Base-by-base conservation (phyloP, 192 early-diverging fungal genomes). In the Backusella australiensis region DNA sequence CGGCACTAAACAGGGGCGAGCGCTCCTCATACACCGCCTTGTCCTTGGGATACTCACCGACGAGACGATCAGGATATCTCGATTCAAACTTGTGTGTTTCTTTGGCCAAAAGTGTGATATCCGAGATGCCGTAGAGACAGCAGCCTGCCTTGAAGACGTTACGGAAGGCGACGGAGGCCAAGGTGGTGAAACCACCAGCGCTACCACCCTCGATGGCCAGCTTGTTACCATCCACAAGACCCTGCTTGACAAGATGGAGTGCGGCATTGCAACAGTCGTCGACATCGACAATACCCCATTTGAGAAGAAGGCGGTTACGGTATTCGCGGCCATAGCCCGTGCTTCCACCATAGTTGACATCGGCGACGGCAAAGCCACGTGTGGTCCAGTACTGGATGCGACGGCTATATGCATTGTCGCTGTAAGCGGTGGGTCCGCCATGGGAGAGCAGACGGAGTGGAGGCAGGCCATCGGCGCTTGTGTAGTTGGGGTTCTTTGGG, bases 71-170 rank as follows among this genome's bases (percentile, higher is more conserved):
- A 1, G 87, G 83, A 41, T 91, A 93, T 74, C 81, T 81, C 26
- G 85, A 80, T 79, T 95, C 94, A 76, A 95, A 94, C 78, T 94
- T 95, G 84, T 94, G 94, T n/a, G 93, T 94, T 67, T 92, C 87
- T 78, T 89, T 84, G 21, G 86, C 86, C 78, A 95, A 75, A 0
- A 85, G 76, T 35, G 87, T 88, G 36, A 95, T 82, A 69, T 93
- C 91, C 0, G 89, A 91, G 36, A 95, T 90, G 39, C 94, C 94
- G 72, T 89, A 95, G 32, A 89, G 86, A 34, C 86, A 88, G 34
- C 89, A 86, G 23, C 92, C 93, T 1, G 89, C 90, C 29, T 87
- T 89, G 85, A 95, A 95, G 34, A 93, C 91, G 29, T 91, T 85
- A 9, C 89, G 85, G 82, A 93, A 93, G 8, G 93, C 88, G 52